phyloP scores from a whole-genome alignment of 1,284 basidiomycete genomes.

The Malassezia obtusa region DNA sequence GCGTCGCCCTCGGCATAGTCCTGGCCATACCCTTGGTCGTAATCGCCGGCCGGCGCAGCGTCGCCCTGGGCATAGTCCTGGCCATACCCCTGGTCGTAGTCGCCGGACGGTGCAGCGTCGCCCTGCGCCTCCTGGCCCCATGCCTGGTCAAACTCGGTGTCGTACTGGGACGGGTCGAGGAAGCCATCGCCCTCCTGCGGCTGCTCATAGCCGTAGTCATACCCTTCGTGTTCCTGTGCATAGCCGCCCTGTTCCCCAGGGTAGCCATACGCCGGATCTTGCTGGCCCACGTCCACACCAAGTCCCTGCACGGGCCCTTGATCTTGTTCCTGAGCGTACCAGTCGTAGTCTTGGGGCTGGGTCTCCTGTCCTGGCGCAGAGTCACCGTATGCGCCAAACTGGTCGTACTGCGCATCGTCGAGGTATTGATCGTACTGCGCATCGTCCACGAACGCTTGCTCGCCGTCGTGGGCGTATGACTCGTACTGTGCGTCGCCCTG shows the following conservation, averaged over 20 bases:
- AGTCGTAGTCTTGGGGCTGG: conserved; percentile 2
- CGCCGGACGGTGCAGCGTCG: not conserved
- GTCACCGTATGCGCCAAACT: not conserved
- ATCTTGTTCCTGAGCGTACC: conserved; percentile 8
- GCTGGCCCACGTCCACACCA: not conserved
- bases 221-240: not conserved
- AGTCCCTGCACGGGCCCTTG: not conserved
- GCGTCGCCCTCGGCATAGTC: conserved; percentile 8
- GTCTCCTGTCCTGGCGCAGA: conserved; percentile 6
- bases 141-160: conserved; percentile 10
- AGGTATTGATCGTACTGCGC: conserved; percentile 12
- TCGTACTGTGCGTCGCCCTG: too few relatives aligned
- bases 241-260: not conserved
- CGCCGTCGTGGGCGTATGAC: not conserved
- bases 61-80: not conserved
- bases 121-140: not conserved
- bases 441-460: conserved; percentile 5
- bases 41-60: not conserved
- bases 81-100: not conserved
- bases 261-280: not conserved
- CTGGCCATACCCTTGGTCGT: not conserved
- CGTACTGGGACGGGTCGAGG: conserved; percentile 18
- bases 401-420: conserved; percentile 7
- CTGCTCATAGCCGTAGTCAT: not conserved
- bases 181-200: conserved; percentile 2